Conservation (phyloP, 306 rosid genomes). For the Begonia masoniana region DNA sequence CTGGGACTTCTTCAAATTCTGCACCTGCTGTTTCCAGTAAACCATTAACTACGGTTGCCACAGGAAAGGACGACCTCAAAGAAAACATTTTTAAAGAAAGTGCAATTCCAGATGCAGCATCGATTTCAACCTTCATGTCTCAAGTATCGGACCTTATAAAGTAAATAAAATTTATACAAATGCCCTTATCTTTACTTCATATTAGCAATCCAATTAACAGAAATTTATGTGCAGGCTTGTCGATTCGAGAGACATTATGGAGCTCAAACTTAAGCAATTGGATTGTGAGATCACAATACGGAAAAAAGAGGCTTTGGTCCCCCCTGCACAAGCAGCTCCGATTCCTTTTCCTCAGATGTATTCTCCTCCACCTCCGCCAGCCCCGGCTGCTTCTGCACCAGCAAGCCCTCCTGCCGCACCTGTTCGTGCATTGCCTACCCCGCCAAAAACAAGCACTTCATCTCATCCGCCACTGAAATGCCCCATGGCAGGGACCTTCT, state of each 20-base stretch:
- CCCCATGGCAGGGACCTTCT: constrained; percentile 91
- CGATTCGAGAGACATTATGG: constrained; percentile 75
- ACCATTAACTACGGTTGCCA: constrained; percentile 14
- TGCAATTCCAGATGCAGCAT: constrained; percentile 27
- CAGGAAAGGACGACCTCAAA: background rate
- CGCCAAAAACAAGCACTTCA: constrained; percentile 37
- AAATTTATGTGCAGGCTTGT: constrained; percentile 38
- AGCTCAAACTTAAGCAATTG: constrained; percentile 60
- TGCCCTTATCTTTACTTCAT: too few species aligned
- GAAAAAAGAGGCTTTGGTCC: constrained; percentile 61
- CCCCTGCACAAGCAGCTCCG: constrained; percentile 28
- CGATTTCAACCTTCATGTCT: constrained; percentile 50
- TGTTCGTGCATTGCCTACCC: constrained; percentile 34
- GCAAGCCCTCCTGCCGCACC: constrained; percentile 28
- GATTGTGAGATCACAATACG: constrained; percentile 53
- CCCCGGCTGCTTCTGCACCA: constrained; percentile 19
- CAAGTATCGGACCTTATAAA: constrained; percentile 70
- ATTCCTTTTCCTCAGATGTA: constrained; percentile 10
- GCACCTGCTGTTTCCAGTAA: constrained; percentile 23
- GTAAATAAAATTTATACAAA: constrained; percentile 22
- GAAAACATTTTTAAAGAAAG: constrained; percentile 25
- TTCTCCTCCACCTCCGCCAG: constrained; percentile 18
- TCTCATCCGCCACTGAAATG: constrained; percentile 58
- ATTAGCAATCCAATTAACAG: too few species aligned
- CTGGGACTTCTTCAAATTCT: constrained; percentile 43